A percentile compares a stretch with the other conserved stretches of the same genome.
phyloP scores from a whole-genome alignment of 2,329 filamentous ascomycete species.

The Colletotrichum sp. region DNA sequence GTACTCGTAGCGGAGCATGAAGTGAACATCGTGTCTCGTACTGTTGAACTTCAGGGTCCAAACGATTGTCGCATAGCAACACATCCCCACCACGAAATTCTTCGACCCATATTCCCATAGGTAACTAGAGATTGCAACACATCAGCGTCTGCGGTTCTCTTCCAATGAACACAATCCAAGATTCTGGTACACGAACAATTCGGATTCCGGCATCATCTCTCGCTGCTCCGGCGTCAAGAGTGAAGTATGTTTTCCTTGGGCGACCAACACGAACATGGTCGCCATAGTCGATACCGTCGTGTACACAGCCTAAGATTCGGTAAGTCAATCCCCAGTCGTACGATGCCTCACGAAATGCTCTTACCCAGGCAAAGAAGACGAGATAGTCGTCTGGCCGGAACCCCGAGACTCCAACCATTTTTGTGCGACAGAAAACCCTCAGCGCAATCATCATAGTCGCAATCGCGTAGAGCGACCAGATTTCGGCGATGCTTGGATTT shows the following conservation, averaged over 20 bases:
- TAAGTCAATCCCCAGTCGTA: neutral
- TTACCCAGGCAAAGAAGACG: conserved; percentile 32
- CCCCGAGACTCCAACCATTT: conserved; percentile 33
- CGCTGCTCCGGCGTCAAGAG: conserved; percentile 33
- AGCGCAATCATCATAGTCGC: conserved; percentile 34
- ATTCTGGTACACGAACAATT: conserved; percentile 13
- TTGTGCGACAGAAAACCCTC: conserved; percentile 34
- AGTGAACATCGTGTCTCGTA: neutral
- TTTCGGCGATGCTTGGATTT: conserved; percentile 29
- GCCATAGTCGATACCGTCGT: neutral
- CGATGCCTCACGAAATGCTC: neutral
- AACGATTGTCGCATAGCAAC: conserved; percentile 35
- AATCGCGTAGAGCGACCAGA: conserved; percentile 39
- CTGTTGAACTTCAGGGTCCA: conserved; percentile 45
- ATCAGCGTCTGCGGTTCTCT: neutral
- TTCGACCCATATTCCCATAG: conserved; percentile 36
- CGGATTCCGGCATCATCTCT: conserved; percentile 29
- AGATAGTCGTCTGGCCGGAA: conserved; percentile 39
- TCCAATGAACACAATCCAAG: rapidly evolving
- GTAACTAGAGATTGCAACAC: neutral
- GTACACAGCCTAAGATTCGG: neutral
- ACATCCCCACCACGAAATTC: conserved; percentile 36
- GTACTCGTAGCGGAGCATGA: rapidly evolving
- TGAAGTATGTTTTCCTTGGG: conserved; percentile 33
- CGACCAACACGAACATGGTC: conserved; percentile 27